These are phyloP conservation scores for Lichtheimia ramosa DNA, from an alignment of 371 early-diverging fungal species.

Conservation along the genomic window DNA sequence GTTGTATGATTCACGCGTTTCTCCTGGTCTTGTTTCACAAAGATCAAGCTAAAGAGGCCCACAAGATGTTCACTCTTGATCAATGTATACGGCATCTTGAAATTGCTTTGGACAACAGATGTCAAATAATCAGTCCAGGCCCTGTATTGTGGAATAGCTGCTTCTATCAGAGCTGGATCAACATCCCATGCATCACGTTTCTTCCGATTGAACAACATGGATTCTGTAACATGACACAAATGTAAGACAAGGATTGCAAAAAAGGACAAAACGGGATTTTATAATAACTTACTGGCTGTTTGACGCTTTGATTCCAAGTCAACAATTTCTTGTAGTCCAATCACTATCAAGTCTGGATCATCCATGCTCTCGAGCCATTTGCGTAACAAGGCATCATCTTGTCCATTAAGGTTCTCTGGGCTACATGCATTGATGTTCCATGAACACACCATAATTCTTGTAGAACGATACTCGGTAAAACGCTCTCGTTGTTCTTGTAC, in stretches of 20 bases:
- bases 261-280: not conserved
- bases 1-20: conserved; percentile 23
- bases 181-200: conserved; percentile 8
- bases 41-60: conserved; percentile 78
- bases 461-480: conserved; percentile 59
- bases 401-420: conserved; percentile 45
- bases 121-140: conserved; percentile 54
- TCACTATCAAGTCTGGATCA: conserved; percentile 76
- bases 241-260: too few species aligned
- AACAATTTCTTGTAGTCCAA: conserved; percentile 88
- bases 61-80: conserved; percentile 73
- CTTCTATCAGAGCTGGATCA: conserved; percentile 11
- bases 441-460: conserved; percentile 67
- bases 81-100: conserved; percentile 39
- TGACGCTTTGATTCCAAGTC: conserved; percentile 77
- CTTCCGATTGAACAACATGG: conserved; percentile 7
- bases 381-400: conserved; percentile 39
- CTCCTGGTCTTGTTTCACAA: conserved; percentile 51
- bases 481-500: conserved; percentile 48
- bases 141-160: conserved; percentile 51
- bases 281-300: conserved; percentile 57
- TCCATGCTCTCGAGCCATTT: conserved; percentile 54
- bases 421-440: conserved; percentile 82
- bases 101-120: conserved; percentile 29
- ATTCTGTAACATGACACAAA: not conserved